Evolutionary conservation across 139 green algal species (phyloP).

Genomic region (Chlamydomonas sp.): DNA sequence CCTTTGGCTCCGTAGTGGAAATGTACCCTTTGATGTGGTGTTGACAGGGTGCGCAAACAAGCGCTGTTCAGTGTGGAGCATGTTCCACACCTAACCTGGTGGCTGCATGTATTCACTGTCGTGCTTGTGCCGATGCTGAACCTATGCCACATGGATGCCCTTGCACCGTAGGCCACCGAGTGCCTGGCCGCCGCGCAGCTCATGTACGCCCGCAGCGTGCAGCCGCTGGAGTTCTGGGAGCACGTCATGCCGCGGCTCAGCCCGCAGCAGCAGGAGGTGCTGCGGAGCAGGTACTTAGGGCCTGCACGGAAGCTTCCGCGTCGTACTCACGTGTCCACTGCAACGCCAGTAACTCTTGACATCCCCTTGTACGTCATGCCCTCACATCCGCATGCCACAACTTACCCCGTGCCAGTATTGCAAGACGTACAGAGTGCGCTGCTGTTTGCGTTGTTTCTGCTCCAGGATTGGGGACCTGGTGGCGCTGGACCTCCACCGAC

Average conservation of each 20-base stretch:
- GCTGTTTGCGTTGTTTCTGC: not conserved
- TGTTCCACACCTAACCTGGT: too few relatives aligned
- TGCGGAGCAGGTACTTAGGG: not conserved
- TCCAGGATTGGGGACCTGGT: conserved; percentile 51
- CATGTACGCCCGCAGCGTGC: conserved; percentile 46
- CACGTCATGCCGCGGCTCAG: conserved; percentile 38
- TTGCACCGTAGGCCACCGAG: conserved; percentile 26
- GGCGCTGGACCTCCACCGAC: conserved; percentile 48
- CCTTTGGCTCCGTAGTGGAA: too few relatives aligned
- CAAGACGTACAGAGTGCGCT: too few relatives aligned
- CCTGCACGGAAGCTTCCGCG: too few relatives aligned
- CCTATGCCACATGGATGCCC: conserved; percentile 28
- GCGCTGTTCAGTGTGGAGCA: too few relatives aligned
- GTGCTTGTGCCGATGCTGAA: conserved; percentile 29
- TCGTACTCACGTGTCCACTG: too few relatives aligned
- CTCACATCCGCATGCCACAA: not conserved
- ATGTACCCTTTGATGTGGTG: too few relatives aligned
- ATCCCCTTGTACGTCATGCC: too few relatives aligned
- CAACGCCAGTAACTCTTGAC: too few relatives aligned
- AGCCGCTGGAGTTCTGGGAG: conserved; percentile 55
- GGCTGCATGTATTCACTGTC: not conserved
- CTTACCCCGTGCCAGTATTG: too few relatives aligned
- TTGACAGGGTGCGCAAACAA: too few relatives aligned
- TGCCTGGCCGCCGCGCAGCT: conserved; percentile 43
- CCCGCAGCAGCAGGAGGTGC: conserved; percentile 21